Evolutionary conservation across 2,329 filamentous ascomycete genomes (phyloP), one percentile per base, ranked within the genome.

Genomic region (Ophiostoma populinum): DNA sequence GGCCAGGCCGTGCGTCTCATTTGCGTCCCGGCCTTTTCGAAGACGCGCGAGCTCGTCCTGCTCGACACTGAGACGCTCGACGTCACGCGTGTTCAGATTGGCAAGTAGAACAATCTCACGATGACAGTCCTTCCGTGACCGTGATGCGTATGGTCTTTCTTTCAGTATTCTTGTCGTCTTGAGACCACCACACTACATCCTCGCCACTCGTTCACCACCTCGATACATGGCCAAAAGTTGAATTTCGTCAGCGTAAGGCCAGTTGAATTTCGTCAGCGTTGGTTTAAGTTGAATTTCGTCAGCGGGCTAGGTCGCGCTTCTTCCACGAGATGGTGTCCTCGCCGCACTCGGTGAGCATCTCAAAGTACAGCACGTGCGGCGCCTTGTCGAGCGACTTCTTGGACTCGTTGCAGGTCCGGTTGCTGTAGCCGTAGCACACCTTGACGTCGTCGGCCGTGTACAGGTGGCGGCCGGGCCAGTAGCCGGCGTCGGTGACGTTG

Each of bases 31-130:
- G 76, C 69, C 16, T 98, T 95, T 51, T 65, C 68, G 1, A 64
- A 78, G 43, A 85, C 79, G 0, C 77, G 76, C 13, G 75, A 92
- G 56, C 49, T 98, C 16, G 73, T 94, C 1, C 49, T 98, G 34
- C 59, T 98, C 9, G 87, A 98, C 56, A 63, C 73, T 30, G 86
- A 95, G 55, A 92, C 80, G 2, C 55, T 94, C 40, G 80, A 86
- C 31, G 75, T 80, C 1, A 76, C 85, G 45, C 61, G 69, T 32
- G 61, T 94, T 16, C 75, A 70, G 47, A 68, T 74, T 28, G 39
- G 26, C 5, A 25, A 38, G 32, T 6, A 36, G 17, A 15, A 12
- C 13, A 24, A n/a, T n/a, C n/a, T n/a, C n/a, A n/a, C n/a, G n/a
- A n/a, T n/a, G n/a, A n/a, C n/a, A n/a, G n/a, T n/a, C n/a, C n/a